These are phyloP conservation scores for Lasiodiplodia sp. DNA, from an alignment of 2,329 filamentous ascomycete genomes.

Conservation along the genomic window DNA sequence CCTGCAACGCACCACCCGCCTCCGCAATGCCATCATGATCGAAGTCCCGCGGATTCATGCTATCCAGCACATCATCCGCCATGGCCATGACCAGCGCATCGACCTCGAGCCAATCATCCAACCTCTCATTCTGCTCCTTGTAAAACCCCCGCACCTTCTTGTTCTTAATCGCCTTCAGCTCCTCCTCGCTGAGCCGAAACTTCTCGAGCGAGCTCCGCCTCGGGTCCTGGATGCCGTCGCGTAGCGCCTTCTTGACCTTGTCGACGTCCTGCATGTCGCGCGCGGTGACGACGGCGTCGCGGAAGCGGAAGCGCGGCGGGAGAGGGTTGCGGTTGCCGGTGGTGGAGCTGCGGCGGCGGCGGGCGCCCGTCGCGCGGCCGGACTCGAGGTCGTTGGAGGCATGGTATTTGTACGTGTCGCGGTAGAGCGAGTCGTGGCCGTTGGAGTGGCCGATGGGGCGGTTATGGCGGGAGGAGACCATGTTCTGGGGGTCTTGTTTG, in stretches of 20 bases:
- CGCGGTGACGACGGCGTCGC: slow-evolving; percentile 56
- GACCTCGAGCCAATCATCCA: slow-evolving; percentile 67
- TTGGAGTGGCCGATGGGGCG: neutral
- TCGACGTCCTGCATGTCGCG: slow-evolving; percentile 54
- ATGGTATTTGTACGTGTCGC: neutral
- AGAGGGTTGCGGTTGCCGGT: neutral
- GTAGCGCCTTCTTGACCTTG: slow-evolving; percentile 58
- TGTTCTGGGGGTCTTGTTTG: neutral
- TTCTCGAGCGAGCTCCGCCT: slow-evolving; percentile 52
- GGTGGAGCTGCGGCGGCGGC: neutral
- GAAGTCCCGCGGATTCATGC: slow-evolving; percentile 62
- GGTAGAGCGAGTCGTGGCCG: neutral
- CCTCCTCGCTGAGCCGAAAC: slow-evolving; percentile 43
- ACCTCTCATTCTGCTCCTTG: slow-evolving; percentile 59
- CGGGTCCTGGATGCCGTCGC: slow-evolving; percentile 53
- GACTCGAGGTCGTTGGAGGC: slow-evolving; percentile 16
- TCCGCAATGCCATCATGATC: slow-evolving; percentile 65
- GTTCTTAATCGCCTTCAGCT: slow-evolving; percentile 60
- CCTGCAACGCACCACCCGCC: slow-evolving; percentile 56
- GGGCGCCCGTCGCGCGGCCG: neutral
- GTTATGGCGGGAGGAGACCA: slow-evolving; percentile 23
- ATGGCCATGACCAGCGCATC: slow-evolving; percentile 64
- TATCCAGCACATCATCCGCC: slow-evolving; percentile 64
- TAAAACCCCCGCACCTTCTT: slow-evolving; percentile 64
- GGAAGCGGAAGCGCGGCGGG: slow-evolving; percentile 47